Base-by-base conservation (phyloP, 352 stramenopile species). In the Phytopythium boreale region DNA sequence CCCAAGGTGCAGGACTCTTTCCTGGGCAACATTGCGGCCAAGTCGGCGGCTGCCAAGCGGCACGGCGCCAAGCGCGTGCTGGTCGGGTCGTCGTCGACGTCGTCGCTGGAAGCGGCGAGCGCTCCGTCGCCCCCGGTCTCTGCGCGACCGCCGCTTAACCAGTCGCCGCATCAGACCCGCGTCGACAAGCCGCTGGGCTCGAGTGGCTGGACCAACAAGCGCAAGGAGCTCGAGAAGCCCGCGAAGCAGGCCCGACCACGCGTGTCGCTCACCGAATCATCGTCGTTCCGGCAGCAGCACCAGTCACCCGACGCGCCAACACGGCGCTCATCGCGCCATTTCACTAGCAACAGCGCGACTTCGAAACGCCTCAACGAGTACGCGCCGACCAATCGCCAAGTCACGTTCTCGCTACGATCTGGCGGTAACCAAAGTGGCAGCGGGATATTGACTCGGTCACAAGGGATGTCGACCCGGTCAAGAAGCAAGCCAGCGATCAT, bases 1-100 rank as follows among this genome's bases (percentile, higher is more conserved):
- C 70, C 74, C 3, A 71, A 66, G 47, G 36, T 43, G n/a, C 74
- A 81, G 29, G n/a, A 43, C 27, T 1, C 27, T 0, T 80, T 78
- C 44, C 12, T 80, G 2, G 29, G 41, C 1, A 29, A 43, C 10
- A 55, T 78, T 5, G 67, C 55, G 12, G 67, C 61, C 29, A 43
- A 50, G 34, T 56, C 26, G 27, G 24, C 27, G 12, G 31, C 58
- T n/a, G 31, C 15, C 24, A 31, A 31, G 26, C 44, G 43, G 17
- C 43, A 14, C 12, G 24, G 47, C 24, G 47, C 47, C 47, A 55
- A n/a, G 47, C 47, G 47, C 47, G 24, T 55, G 47, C 47, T n/a
- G 24, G 46, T 52, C 46, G 22, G 10, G 1, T 17, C 46, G 10
- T 26, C 34, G 4, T 0, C 46, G 1, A 7, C 36, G 37, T 62